phyloP scores from a whole-genome alignment of 2,329 filamentous ascomycete species.

The Blastomyces gilchristii region DNA sequence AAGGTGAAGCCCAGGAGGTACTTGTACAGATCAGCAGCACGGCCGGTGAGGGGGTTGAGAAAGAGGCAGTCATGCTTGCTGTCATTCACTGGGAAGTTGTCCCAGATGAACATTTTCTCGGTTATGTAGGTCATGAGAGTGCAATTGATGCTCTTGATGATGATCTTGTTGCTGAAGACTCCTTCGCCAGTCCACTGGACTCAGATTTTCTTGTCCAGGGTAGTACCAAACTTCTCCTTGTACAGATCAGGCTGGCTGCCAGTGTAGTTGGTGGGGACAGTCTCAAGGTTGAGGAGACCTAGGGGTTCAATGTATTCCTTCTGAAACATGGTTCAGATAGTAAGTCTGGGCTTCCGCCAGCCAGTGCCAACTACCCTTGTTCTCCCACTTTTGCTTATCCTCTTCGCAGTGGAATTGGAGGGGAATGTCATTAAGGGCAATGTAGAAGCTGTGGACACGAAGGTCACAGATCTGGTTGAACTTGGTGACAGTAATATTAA shows the following conservation, averaged over 20 bases:
- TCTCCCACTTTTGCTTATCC: slow-evolving; percentile 16
- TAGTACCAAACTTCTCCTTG: slow-evolving; percentile 17
- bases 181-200: slow-evolving; percentile 21
- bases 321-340: slow-evolving; percentile 17
- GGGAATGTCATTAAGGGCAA: slow-evolving; percentile 18
- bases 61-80: slow-evolving; percentile 18
- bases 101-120: slow-evolving; percentile 19
- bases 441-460: slow-evolving; percentile 17
- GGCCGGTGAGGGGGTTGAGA: slow-evolving; percentile 19
- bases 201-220: slow-evolving; percentile 19
- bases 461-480: slow-evolving; percentile 18
- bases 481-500: slow-evolving; percentile 16
- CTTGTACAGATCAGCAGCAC: slow-evolving; percentile 16
- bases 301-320: slow-evolving; percentile 16
- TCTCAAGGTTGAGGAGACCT: slow-evolving; percentile 16
- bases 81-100: slow-evolving; percentile 22
- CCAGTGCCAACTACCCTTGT: slow-evolving; percentile 14
- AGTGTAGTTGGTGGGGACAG: slow-evolving; percentile 18
- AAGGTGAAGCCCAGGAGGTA: slow-evolving; percentile 19
- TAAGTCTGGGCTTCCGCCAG: slow-evolving; percentile 17
- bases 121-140: slow-evolving; percentile 17
- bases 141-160: slow-evolving; percentile 15
- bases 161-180: slow-evolving; percentile 19
- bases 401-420: slow-evolving; percentile 16
- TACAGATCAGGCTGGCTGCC: slow-evolving; percentile 17